phyloP scores from a whole-genome alignment of 306 rosid species.

The Corylus americana region DNA sequence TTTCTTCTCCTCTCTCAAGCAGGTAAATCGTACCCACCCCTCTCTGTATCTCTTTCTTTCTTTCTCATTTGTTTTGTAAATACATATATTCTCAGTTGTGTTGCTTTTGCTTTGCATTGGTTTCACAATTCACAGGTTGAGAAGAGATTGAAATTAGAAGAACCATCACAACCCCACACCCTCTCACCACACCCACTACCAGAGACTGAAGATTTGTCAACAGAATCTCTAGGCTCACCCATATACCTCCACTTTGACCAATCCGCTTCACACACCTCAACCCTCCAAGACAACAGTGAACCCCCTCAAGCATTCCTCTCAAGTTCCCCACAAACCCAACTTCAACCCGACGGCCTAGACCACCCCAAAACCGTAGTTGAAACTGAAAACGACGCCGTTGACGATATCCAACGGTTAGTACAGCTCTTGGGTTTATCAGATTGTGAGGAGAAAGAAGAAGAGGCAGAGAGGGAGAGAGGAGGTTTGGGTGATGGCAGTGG shows the following conservation, averaged over 20 bases:
- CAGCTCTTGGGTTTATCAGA: conserved; percentile 57
- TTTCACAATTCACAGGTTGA: conserved; percentile 64
- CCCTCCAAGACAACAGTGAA: conserved; percentile 49
- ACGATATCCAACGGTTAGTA: conserved; percentile 57
- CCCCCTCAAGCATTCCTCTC: conserved; percentile 68
- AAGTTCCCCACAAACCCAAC: conserved; percentile 35
- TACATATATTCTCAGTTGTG: background rate
- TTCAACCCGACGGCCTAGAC: conserved; percentile 21
- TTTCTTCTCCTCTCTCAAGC: conserved; percentile 80
- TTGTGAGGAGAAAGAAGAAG: background rate
- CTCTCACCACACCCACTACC: conserved; percentile 14
- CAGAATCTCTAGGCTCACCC: conserved; percentile 58
- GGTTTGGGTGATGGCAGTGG: conserved; percentile 30
- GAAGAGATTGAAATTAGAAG: conserved; percentile 71
- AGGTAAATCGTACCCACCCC: conserved; percentile 34
- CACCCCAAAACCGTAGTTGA: conserved; percentile 16
- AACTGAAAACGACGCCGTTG: conserved; percentile 23
- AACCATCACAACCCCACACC: conserved; percentile 14
- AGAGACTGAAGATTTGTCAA: conserved; percentile 20
- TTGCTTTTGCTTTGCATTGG: background rate
- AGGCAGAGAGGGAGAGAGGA: conserved; percentile 21
- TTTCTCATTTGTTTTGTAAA: background rate
- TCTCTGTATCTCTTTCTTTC: too few species aligned
- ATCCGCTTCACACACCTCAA: conserved; percentile 10
- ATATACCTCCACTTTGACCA: conserved; percentile 50